These are phyloP conservation scores for Penicillium corylophilum DNA, from an alignment of 2,329 filamentous ascomycete genomes.

Conservation along the genomic window DNA sequence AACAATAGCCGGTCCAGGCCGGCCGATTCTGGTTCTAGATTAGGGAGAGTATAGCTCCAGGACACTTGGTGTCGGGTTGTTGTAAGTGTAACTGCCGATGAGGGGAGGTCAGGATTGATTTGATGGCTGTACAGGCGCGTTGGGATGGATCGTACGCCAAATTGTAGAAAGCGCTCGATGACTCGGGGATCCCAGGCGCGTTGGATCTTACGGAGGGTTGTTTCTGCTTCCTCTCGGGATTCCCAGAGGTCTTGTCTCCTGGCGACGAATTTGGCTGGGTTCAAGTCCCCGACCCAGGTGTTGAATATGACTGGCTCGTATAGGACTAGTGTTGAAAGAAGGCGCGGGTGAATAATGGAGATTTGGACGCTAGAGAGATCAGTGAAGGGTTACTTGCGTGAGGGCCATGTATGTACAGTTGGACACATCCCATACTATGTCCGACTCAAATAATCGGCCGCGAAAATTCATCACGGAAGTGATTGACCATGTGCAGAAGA, in stretches of 20 bases:
- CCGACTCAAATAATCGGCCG: background rate
- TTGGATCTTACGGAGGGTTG: conserved; percentile 2
- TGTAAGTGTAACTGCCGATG: conserved; percentile 16
- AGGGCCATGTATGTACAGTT: conserved; percentile 36
- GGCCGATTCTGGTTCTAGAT: conserved; percentile 13
- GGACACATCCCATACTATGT: background rate
- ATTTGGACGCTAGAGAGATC: conserved; percentile 51
- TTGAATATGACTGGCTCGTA: conserved; percentile 58
- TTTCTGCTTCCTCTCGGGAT: conserved; percentile 3
- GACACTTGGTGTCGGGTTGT: conserved; percentile 21
- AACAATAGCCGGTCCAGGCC: conserved; percentile 12
- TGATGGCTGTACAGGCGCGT: conserved; percentile 13
- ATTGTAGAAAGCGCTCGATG: conserved; percentile 5
- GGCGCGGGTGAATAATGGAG: conserved; percentile 71
- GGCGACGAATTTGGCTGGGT: conserved; percentile 7
- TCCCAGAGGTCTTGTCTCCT: conserved; percentile 10
- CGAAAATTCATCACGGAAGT: background rate
- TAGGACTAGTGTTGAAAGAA: conserved; percentile 69
- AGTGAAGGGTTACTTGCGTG: conserved; percentile 55
- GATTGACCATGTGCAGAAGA: background rate
- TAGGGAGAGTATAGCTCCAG: conserved; percentile 5
- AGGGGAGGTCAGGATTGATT: conserved; percentile 4
- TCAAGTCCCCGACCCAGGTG: background rate
- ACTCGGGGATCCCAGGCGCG: conserved; percentile 16
- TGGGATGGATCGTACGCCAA: conserved; percentile 12